phyloP scores from a whole-genome alignment of 2,329 filamentous ascomycete species.

The Cordyceps fumosorosea region DNA sequence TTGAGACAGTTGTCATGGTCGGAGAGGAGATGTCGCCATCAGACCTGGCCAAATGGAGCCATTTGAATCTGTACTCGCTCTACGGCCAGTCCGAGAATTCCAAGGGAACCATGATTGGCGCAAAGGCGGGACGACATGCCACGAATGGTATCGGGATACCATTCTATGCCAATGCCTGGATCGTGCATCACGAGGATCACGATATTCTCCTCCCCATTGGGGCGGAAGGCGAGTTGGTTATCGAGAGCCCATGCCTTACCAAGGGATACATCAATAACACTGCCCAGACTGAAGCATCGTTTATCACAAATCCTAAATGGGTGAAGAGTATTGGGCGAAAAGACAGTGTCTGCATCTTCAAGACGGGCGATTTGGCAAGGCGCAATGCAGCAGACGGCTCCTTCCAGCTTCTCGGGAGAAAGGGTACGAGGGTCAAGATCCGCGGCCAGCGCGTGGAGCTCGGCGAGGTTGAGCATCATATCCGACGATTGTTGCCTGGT shows the following conservation, averaged over 20 bases:
- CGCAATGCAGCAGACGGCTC: slow-evolving; percentile 1
- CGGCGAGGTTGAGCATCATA: background rate
- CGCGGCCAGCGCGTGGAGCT: slow-evolving; percentile 2
- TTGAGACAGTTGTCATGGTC: slow-evolving; percentile 1
- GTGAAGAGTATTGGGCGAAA: background rate
- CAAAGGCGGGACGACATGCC: background rate
- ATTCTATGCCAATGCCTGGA: slow-evolving; percentile 1
- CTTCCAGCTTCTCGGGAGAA: slow-evolving; percentile 2
- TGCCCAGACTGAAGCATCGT: background rate
- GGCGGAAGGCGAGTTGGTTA: background rate
- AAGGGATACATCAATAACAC: background rate
- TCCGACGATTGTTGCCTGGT: background rate
- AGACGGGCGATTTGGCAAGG: background rate
- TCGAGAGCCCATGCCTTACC: background rate
- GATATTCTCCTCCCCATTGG: background rate
- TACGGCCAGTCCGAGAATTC: slow-evolving; percentile 5
- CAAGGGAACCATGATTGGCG: slow-evolving; percentile 1
- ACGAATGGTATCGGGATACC: background rate
- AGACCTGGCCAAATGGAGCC: background rate
- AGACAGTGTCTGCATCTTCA: background rate
- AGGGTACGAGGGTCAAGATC: slow-evolving; percentile 2
- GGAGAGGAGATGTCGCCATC: background rate
- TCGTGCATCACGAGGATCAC: background rate
- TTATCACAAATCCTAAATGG: background rate
- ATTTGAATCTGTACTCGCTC: slow-evolving; percentile 6